Base-by-base conservation (phyloP, 495 filamentous ascomycete species). In the Parachaetomium inaequale region DNA sequence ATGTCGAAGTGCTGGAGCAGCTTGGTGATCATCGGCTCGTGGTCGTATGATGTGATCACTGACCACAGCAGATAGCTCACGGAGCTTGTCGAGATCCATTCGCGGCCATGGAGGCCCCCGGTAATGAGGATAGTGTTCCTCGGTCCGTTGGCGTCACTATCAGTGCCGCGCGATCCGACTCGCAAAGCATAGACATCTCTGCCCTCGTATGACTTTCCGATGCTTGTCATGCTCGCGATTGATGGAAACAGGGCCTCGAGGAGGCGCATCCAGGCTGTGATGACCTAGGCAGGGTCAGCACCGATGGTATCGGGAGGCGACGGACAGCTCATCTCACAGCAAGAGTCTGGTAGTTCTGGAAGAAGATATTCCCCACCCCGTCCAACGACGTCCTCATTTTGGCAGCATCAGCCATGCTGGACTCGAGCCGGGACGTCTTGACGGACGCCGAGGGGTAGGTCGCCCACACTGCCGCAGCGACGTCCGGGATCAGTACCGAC, bases 11-110 rank as follows among this genome's bases (percentile, higher is more conserved):
- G 79, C 62, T 92, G 79, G 4, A 98, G 81, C 1, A 98, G 78
- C 23, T 85, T 86, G 4, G 88, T 91, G 31, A 93, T 85, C 58
- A 81, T 77, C 6, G 76, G 75, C 29, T 80, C 75, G 64, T 88
- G 88, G 32, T 88, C 88, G 71, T 91, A 93, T 17, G 84, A 82
- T 7, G 88, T 92, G 38, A 96, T 90, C 34, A 97, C 76, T n/a
- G 85, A 89, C 80, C 93, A 96, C 10, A 93, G 90, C 14, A 96
- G 75, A 68, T 95, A 98, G 53, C 83, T 92, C n/a, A 95, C 91
- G 0, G 92, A 93, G 67, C 87, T 93, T 1, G 89, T 93, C 50
- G 90, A 91, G 63, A 98, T 94, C 94, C 94, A 98, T 78, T 98
- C 94, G 10, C 94, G 83, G 3, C 92, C 93, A 72, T 98, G 94